Evolutionary conservation across 768 basidiomycete species (phyloP), one percentile per base, ranked within the genome.

Genomic region (Boletus tomentosulus): DNA sequence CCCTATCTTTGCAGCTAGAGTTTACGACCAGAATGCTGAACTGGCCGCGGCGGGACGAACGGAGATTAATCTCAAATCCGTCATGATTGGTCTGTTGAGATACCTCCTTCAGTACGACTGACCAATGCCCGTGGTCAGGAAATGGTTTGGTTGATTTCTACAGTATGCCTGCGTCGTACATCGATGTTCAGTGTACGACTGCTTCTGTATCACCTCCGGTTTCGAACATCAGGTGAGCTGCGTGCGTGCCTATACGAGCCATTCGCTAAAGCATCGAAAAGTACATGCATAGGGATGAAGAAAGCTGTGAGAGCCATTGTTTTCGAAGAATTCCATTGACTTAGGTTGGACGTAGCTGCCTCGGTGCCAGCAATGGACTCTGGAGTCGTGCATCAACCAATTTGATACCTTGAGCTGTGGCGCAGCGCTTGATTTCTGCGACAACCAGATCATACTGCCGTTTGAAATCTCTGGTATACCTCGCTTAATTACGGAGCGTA

Each of bases 21-120:
- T 80, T 0, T 74, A 75, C 53, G 79, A 80, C 57, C 71, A 76
- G 54, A 80, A 80, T 57, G 55, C 62, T 4, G 42, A 58, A 48
- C 66, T 78, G 19, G 60, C 63, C 16, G 62, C 66, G 10, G 78
- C 70, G n/a, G 85, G 74, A 57, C 60, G 71, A 62, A 76, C 65
- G 47, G 78, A 76, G 47, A 76, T 73, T 47, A 79, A 80, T 59
- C 62, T 81, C 5, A 62, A 65, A 6, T 79, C 78, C 10, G 60
- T 74, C 24, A 73, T 80, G 62, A 74, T 81, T 27, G 77, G 77
- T 46, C n/a, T n/a, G n/a, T 19, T 19, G 30, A 31, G 44, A 28
- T 45, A 6, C 22, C 3, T 28, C 43, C 7, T 9, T 45, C 43
- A 28, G 12, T 16, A 19, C 19, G 13, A 46, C 16, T 19, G 16